Base-by-base conservation (phyloP, 139 green algal species). In the Spirogloea muscicola region DNA sequence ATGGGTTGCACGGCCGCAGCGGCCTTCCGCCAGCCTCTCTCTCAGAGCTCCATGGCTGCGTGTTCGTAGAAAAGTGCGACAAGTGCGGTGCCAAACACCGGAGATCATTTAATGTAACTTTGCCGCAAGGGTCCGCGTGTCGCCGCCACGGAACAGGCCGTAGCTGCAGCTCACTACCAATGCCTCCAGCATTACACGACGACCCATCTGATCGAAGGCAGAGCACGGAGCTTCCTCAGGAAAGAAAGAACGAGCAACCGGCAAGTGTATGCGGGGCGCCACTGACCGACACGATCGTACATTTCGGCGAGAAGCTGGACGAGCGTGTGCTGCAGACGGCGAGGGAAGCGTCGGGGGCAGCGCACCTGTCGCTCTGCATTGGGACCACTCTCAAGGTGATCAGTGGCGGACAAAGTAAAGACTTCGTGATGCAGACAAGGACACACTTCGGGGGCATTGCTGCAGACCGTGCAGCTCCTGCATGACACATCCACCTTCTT, bases 41-140 rank as follows among this genome's bases (percentile, higher is more conserved):
- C 1, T 91, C 94, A 0, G 94, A 98, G 85, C 86, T 98, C 76
- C 94, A 98, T 72, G 94, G 94, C 61, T 97, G 96, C 82, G 95
- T 91, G 75, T 98, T 97, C 71, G 81, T 82, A 4, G 94, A 98
- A 83, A 79, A 84, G 29, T 98, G 94, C 83, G 31, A 58, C 6
- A 43, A 48, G 2, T 98, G 93, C 86, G 74, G 76, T 44, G 36
- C 21, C 0, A 83, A 92, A 76, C 71, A 77, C 41, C 13, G 38
- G 43, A 41, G 72, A 4, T 29, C 44, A 5, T 81, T 68, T 80
- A 29, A 77, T 51, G 72, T 81, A 18, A 78, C 63, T 3, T 42
- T 37, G 0, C n/a, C 72, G 4, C 31, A 60, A 42, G 70, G 70
- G 5, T 71, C 72, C 3, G 48, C 64, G 18, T 77, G 36, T 25